Evolutionary conservation across 1,139 yeast genomes (phyloP).

Genomic region (Taiozyma sp.): DNA sequence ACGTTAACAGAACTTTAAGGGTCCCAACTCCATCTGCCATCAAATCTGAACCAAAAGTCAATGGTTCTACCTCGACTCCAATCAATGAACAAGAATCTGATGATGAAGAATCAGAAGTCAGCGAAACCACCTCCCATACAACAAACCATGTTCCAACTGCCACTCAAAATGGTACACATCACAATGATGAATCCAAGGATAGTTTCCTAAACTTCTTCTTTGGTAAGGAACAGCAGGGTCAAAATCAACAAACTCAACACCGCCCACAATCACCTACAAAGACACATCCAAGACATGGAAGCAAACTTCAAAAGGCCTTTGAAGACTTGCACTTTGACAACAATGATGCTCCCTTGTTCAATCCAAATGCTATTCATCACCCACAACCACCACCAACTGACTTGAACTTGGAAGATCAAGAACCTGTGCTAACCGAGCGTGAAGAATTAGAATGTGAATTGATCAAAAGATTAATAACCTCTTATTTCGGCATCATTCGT

Average conservation of each 20-base stretch:
- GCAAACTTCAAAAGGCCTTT: constrained; percentile 37
- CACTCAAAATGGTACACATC: constrained; percentile 12
- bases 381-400: constrained; percentile 14
- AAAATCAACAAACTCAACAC: constrained; percentile 44
- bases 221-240: constrained; percentile 57
- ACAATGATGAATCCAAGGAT: constrained; percentile 42
- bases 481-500: constrained; percentile 87
- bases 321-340: constrained; percentile 16
- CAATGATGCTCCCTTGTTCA: neutral
- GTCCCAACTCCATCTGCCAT: constrained; percentile 2
- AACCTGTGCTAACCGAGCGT: constrained; percentile 62
- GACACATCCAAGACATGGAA: constrained; percentile 32
- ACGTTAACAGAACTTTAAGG: constrained; percentile 3
- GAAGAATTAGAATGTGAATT: constrained; percentile 94
- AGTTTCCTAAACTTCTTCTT: constrained; percentile 90
- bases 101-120: constrained; percentile 13
- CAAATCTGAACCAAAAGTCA: constrained; percentile 14
- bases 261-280: constrained; percentile 2
- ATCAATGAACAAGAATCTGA: constrained; percentile 3
- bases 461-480: constrained; percentile 80
- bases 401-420: constrained; percentile 30
- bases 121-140: constrained; percentile 16
- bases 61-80: constrained; percentile 1
- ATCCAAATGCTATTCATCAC: constrained; percentile 2
- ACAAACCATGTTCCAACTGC: constrained; percentile 7